phyloP scores from a whole-genome alignment of 2,329 filamentous ascomycete genomes.

The Juglanconis juglandina region DNA sequence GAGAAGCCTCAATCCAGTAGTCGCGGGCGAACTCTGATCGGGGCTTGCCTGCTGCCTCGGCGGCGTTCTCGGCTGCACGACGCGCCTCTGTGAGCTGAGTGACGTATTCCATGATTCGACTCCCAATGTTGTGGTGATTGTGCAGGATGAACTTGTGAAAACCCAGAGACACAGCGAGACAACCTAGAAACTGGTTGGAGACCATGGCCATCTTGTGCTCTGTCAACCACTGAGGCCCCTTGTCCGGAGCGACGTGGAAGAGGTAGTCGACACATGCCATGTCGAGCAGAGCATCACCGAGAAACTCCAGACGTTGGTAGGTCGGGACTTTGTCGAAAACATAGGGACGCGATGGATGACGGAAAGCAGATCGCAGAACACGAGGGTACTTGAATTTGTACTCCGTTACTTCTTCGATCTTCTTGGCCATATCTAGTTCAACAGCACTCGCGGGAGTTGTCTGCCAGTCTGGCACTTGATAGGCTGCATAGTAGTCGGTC shows the following conservation, averaged over 20 bases:
- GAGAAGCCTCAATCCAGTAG: slow-evolving; percentile 64
- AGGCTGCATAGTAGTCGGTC: slow-evolving; percentile 69
- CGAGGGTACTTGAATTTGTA: slow-evolving; percentile 71
- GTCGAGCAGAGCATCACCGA: slow-evolving; percentile 85
- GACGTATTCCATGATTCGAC: slow-evolving; percentile 52
- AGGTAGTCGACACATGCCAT: slow-evolving; percentile 81
- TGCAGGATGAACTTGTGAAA: slow-evolving; percentile 71
- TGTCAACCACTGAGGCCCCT: slow-evolving; percentile 93
- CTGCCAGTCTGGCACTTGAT: slow-evolving; percentile 71
- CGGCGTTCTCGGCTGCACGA: slow-evolving; percentile 31
- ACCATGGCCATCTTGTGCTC: slow-evolving; percentile 99
- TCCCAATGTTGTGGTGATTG: slow-evolving; percentile 43
- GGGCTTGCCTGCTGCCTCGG: slow-evolving; percentile 30
- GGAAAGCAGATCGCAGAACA: slow-evolving; percentile 79
- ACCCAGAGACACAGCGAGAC: slow-evolving; percentile 71
- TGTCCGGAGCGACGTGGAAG: slow-evolving; percentile 70
- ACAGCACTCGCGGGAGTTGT: slow-evolving; percentile 56
- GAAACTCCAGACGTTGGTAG: slow-evolving; percentile 88
- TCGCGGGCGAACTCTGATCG: slow-evolving; percentile 48
- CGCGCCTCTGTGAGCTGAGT: slow-evolving; percentile 48
- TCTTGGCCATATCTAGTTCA: slow-evolving; percentile 64
- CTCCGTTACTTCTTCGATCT: slow-evolving; percentile 56
- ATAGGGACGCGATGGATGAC: slow-evolving; percentile 77
- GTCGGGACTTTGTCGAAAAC: slow-evolving; percentile 75
- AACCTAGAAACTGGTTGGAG: slow-evolving; percentile 89